Base-by-base conservation (phyloP, 805 yeast genomes). In the Pichia manshurica region DNA sequence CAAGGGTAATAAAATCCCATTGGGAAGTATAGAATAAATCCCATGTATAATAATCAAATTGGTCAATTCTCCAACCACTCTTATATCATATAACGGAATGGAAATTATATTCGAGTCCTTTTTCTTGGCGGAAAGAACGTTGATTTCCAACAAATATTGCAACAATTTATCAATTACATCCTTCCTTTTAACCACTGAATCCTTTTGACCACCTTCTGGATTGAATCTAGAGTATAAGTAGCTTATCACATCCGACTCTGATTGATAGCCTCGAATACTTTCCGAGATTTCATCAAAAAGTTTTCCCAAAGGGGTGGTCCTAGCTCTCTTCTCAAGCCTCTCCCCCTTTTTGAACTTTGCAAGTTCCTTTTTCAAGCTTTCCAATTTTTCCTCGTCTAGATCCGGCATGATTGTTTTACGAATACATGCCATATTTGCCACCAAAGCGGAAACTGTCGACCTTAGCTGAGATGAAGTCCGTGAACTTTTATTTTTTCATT, bases 81-180 rank as follows among this genome's bases (percentile, higher is more conserved):
- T 84, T 74, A 91, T 81, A 61, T 93, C 98, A 56, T 87, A 89
- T 9, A 91, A 70, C 0, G 97, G 87, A 15, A 91, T 82, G 8
- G 84, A 70, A 10, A 85, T 70, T 43, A 77, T 42, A 66, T 60
- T 37, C 56, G 52, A 39, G 9, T 42, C 47, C n/a, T 60, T 50
- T 15, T 58, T 61, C 40, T 60, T 64, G 1, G 52, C 50, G 3
- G 81, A 66, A 2, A 65, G 49, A 5, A 51, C 41, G 53, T 77
- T 79, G 20, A 77, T 69, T 35, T 65, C 55, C 2, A 55, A 38
- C n/a, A 79, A 56, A 42, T 58, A 63, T 3, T 62, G 53, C 15
- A 78, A 59, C 4, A 77, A 57, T 29, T 54, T 54, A n/a, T 61
- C 58, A 2, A 75, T 59, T 6, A 72, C 72, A 2, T 31, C 42